phyloP scores from a whole-genome alignment of 2,329 filamentous ascomycete species.

The Neofusicoccum umdonicola region DNA sequence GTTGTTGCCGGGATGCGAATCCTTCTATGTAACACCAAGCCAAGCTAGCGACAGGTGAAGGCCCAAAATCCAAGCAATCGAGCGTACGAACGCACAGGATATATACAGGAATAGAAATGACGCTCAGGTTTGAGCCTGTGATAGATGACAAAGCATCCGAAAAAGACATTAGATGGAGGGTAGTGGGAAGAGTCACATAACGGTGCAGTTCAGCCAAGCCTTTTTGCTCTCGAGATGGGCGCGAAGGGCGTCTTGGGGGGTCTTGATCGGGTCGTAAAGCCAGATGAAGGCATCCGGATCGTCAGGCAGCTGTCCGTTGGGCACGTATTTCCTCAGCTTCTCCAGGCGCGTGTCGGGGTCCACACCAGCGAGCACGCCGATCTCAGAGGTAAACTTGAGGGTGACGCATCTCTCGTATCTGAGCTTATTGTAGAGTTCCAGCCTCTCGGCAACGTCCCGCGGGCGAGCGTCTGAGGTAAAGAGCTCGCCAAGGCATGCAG shows the following conservation, averaged over 20 bases:
- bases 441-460: constrained; percentile 10
- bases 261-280: constrained; percentile 14
- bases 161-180: background rate
- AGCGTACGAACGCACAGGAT: background rate
- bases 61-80: background rate
- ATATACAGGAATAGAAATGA: background rate
- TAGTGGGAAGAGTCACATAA: background rate
- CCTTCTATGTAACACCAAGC: background rate
- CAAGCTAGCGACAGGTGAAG: background rate
- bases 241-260: background rate
- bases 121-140: background rate
- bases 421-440: constrained; percentile 19
- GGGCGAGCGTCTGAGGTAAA: constrained; percentile 13
- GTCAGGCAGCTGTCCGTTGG: constrained; percentile 9
- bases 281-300: constrained; percentile 16
- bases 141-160: background rate
- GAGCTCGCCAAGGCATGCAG: constrained; percentile 18
- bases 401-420: constrained; percentile 19
- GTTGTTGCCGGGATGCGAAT: background rate
- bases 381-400: constrained; percentile 15
- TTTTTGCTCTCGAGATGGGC: background rate
- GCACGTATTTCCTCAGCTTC: constrained; percentile 10
- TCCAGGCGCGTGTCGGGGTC: constrained; percentile 1
- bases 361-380: background rate
- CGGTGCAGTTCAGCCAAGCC: background rate